A percentile compares a stretch with the other conserved stretches of the same genome.
Conservation (phyloP, 352 stramenopile genomes). For the Globisporangium cederbergense region DNA sequence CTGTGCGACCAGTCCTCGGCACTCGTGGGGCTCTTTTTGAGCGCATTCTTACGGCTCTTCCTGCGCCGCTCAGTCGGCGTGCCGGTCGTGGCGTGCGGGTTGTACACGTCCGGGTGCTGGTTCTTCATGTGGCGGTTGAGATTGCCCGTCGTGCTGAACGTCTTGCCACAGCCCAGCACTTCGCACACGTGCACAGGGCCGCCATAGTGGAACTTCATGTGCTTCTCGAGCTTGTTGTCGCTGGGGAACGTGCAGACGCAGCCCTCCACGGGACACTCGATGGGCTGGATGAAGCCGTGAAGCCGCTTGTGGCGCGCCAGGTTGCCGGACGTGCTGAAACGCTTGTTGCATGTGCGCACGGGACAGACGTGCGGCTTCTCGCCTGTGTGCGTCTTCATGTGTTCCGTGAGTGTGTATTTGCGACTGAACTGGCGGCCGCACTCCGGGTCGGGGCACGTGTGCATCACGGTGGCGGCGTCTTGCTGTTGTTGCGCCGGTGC, state of each 20-base stretch:
- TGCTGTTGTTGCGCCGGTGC: background rate
- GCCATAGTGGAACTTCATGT: slow-evolving; percentile 53
- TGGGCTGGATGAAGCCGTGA: slow-evolving; percentile 38
- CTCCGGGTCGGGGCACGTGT: slow-evolving; percentile 26
- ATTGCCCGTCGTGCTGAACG: slow-evolving; percentile 56
- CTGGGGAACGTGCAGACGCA: slow-evolving; percentile 40
- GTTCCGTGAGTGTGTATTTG: slow-evolving; percentile 52
- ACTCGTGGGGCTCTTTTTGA: slow-evolving; percentile 13
- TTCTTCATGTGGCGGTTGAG: slow-evolving; percentile 33
- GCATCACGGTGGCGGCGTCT: slow-evolving; percentile 4
- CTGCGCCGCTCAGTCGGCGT: slow-evolving; percentile 1
- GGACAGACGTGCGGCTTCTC: slow-evolving; percentile 52
- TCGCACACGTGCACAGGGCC: slow-evolving; percentile 20
- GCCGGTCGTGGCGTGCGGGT: slow-evolving; percentile 7
- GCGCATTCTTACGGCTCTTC: background rate
- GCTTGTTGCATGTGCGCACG: slow-evolving; percentile 38
- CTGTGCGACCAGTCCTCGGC: slow-evolving; percentile 14
- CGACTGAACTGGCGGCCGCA: slow-evolving; percentile 35
- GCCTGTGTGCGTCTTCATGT: slow-evolving; percentile 59
- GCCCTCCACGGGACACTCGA: slow-evolving; percentile 30
- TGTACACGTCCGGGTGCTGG: slow-evolving; percentile 10
- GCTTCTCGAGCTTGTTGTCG: slow-evolving; percentile 40
- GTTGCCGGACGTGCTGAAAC: slow-evolving; percentile 54
- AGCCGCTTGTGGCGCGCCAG: slow-evolving; percentile 51
- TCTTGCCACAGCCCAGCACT: slow-evolving; percentile 35